Evolutionary conservation across 2,329 filamentous ascomycete genomes (phyloP).

Genomic region (Aspergillus novoparasiticus): DNA sequence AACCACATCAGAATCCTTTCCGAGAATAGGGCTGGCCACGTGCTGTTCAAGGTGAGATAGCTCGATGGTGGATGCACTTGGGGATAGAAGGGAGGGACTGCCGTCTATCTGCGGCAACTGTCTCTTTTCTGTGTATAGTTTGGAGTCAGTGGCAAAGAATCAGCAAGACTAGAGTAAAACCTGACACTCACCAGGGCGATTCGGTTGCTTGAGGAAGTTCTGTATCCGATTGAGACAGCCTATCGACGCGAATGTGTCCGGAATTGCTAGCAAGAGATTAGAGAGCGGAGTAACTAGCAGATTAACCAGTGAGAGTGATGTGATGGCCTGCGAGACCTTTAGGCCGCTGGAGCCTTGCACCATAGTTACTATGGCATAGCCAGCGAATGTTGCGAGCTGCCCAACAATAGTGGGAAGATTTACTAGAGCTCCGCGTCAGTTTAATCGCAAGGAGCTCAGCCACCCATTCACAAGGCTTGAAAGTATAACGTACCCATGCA

Average conservation of each 20-base stretch:
- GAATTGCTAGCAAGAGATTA: constrained; percentile 40
- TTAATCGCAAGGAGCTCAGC: neutral
- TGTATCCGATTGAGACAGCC: constrained; percentile 42
- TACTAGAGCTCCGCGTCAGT: constrained; percentile 13
- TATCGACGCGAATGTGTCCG: constrained; percentile 39
- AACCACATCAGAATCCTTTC: neutral
- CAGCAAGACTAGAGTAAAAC: neutral
- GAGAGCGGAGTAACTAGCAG: constrained; percentile 41
- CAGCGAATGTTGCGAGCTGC: constrained; percentile 20
- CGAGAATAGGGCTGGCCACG: neutral
- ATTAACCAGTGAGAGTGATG: constrained; percentile 42
- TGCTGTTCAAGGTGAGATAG: neutral
- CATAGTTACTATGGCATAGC: constrained; percentile 20
- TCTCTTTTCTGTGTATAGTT: constrained; percentile 17
- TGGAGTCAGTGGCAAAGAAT: neutral
- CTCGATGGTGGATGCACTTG: neutral
- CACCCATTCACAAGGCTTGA: neutral
- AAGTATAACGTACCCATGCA: constrained; percentile 14
- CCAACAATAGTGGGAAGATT: constrained; percentile 17
- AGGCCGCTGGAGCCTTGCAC: constrained; percentile 24
- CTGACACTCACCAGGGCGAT: constrained; percentile 16
- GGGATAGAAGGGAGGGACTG: neutral
- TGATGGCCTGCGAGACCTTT: constrained; percentile 41
- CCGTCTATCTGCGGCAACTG: neutral
- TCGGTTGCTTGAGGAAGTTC: constrained; percentile 24